Conservation (phyloP, 768 basidiomycete species). For the Cubamyces lactineus region DNA sequence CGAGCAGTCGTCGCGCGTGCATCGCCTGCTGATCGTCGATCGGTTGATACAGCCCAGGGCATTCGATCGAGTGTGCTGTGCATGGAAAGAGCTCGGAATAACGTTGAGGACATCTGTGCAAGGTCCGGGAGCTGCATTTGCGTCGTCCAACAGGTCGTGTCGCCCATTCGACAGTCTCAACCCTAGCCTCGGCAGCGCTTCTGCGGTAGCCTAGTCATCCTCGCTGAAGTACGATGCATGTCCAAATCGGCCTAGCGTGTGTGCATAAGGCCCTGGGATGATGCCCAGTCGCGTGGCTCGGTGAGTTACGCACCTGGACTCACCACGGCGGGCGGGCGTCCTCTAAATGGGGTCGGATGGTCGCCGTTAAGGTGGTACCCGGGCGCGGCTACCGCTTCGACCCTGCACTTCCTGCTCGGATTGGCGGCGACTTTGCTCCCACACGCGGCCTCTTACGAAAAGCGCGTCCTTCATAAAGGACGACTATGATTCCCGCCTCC, state of each 20-base stretch:
- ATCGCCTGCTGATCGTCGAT: constrained; percentile 8
- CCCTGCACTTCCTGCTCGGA: constrained; percentile 15
- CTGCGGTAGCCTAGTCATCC: not conserved
- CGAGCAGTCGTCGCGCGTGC: not conserved
- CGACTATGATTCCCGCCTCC: constrained; percentile 5
- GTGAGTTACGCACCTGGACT: constrained; percentile 7
- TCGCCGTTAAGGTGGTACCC: constrained; percentile 19
- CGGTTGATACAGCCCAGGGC: not conserved
- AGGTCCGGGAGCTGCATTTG: not conserved
- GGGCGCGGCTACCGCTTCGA: constrained; percentile 12
- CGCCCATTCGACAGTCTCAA: not conserved
- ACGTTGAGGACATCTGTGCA: not conserved
- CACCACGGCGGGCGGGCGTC: constrained; percentile 3
- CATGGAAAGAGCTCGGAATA: not conserved
- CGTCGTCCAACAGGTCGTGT: not conserved
- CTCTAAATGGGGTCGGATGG: constrained; percentile 10
- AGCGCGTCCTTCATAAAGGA: constrained; percentile 10
- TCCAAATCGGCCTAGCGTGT: constrained; percentile 12
- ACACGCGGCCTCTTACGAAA: constrained; percentile 10
- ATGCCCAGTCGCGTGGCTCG: not conserved
- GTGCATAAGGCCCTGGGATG: not conserved
- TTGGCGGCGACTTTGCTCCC: constrained; percentile 3
- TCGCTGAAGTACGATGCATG: not conserved
- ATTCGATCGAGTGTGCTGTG: not conserved
- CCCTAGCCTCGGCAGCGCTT: not conserved